Conservation (phyloP, 1,139 yeast species). For the Protomyces gravidus region DNA sequence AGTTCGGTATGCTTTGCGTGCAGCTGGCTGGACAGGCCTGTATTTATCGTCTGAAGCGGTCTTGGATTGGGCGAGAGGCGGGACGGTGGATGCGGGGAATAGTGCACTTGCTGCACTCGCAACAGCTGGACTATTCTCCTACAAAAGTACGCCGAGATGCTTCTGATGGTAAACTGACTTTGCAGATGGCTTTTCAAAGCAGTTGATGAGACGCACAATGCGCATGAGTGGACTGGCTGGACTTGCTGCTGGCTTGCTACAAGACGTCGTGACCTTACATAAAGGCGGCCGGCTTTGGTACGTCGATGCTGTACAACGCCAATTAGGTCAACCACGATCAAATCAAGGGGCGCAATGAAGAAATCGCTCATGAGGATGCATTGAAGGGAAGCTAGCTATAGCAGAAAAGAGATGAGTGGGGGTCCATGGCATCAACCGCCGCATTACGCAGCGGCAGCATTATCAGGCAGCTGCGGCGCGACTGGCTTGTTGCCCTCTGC, state of each 20-base stretch:
- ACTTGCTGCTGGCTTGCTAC: conserved; percentile 8
- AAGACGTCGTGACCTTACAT: conserved; percentile 8
- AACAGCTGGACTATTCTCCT: conserved; percentile 9
- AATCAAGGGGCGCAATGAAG: neutral
- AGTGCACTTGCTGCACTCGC: conserved; percentile 8
- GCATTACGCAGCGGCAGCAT: conserved; percentile 6
- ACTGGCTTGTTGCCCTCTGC: conserved; percentile 76
- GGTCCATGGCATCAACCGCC: no score
- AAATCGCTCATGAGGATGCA: neutral
- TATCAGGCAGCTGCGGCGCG: conserved; percentile 38
- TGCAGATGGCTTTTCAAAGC: conserved; percentile 9
- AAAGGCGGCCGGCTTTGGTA: conserved; percentile 18
- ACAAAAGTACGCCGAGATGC: neutral
- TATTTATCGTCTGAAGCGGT: conserved; percentile 13
- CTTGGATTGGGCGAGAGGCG: conserved; percentile 16
- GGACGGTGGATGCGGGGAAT: conserved; percentile 18
- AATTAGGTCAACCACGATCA: neutral
- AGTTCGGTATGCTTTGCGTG: conserved; percentile 17
- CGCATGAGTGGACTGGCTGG: conserved; percentile 17
- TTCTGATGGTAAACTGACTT: neutral
- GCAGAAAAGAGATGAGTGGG: neutral
- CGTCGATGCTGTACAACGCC: neutral
- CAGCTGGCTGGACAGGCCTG: conserved; percentile 13
- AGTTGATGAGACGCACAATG: conserved; percentile 16
- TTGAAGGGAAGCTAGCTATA: neutral